Base-by-base conservation (phyloP, 352 stramenopile genomes). In the Globisporangium rhizosaccharum region DNA sequence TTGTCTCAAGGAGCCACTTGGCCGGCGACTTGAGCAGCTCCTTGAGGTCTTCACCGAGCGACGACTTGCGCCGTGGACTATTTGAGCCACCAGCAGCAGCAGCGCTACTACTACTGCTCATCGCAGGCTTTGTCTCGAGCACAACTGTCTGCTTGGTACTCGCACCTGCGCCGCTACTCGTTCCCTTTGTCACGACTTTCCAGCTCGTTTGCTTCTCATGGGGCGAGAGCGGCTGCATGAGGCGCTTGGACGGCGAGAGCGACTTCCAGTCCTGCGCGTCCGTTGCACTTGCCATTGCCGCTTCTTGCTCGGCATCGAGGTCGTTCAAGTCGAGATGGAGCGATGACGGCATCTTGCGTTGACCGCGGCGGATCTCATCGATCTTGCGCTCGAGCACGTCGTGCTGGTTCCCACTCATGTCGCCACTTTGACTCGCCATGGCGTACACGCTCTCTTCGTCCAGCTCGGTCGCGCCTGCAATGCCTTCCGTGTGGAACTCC, bases 401-500 rank as follows among this genome's bases (percentile, higher is more conserved):
- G 25, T 79, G 66, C 39, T 80, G 64, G 37, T 75, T 62, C 20
- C 70, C 66, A 0, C 61, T 50, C 28, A 26, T 54, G 15, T 75
- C 63, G 1, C 51, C 62, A 10, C 61, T 69, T 14, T 65, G 55
- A 10, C 51, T 64, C 1, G 66, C 63, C 4, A 61, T 63, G 12
- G 66, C 70, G 14, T 71, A 63, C 10, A 82, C 66, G 9, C 70
- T 76, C 26, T 77, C 66, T 53, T 73, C 60, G 36, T 70, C 70
- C 9, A 85, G 50, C 46, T 75, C 75, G 0, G 68, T 66, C 5
- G 77, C 65, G 1, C 76, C 81, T 0, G 76, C 81, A 9, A 82
- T 63, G 17, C 81, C 81, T 66, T 89, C 79, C 0, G 81, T 89
- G 60, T 88, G 76, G 33, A 71, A 76, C n/a, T 81, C 76, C 80